Evolutionary conservation across 306 rosid species (phyloP).

Genomic region (Hippophae gyantsensis): DNA sequence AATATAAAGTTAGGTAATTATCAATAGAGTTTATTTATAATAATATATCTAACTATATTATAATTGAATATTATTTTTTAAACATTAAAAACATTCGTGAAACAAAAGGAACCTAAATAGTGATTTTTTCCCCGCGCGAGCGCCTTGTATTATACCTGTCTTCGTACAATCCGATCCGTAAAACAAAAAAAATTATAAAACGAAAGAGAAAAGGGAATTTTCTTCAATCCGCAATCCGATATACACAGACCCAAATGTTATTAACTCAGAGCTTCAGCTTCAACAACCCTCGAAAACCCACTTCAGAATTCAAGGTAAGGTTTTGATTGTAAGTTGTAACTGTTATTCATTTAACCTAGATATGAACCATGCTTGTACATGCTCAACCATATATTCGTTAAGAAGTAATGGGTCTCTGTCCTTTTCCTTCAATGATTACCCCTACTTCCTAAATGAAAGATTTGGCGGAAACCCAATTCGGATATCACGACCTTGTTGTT

Average conservation of each 20-base stretch:
- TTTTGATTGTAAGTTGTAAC: not conserved
- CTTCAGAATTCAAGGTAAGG: constrained; percentile 26
- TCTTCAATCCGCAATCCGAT: not conserved
- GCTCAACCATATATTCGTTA: constrained; percentile 46
- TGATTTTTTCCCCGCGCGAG: too few species aligned
- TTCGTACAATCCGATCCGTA: too few species aligned
- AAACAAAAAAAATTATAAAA: too few species aligned
- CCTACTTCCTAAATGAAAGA: constrained; percentile 45
- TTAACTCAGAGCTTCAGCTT: constrained; percentile 22
- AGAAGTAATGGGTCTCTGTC: constrained; percentile 44
- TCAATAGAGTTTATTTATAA: too few species aligned
- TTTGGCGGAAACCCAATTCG: constrained; percentile 40
- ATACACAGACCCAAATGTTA: constrained; percentile 9
- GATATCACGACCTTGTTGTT: constrained; percentile 32
- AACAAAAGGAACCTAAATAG: too few species aligned
- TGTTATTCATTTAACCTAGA: constrained; percentile 8
- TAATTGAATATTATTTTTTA: too few species aligned
- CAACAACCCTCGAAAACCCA: constrained; percentile 13
- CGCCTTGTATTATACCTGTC: too few species aligned
- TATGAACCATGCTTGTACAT: constrained; percentile 47
- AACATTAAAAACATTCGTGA: too few species aligned
- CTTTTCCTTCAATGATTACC: constrained; percentile 45
- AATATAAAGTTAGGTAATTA: too few species aligned
- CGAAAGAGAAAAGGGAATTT: too few species aligned
- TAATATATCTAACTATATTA: too few species aligned